Conservation (phyloP, 2,329 filamentous ascomycete species). For the Amauroascus niger region DNA sequence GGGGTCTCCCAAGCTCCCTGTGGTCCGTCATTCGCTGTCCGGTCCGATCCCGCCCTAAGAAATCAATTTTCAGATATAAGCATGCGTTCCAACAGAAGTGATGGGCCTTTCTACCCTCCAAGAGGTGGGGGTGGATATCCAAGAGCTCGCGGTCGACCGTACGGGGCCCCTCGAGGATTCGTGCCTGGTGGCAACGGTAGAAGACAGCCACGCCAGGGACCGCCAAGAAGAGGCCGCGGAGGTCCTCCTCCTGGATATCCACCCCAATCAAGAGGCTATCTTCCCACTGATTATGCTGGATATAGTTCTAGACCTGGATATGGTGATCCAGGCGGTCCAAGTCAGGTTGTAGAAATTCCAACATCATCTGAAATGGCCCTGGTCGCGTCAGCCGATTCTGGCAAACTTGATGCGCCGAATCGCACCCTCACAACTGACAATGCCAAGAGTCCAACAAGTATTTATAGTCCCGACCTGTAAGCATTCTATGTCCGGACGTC, state of each 20-base stretch:
- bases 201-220: constrained; percentile 30
- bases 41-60: constrained; percentile 36
- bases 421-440: constrained; percentile 39
- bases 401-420: constrained; percentile 61
- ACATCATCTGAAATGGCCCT: constrained; percentile 50
- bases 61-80: constrained; percentile 41
- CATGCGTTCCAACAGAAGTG: constrained; percentile 36
- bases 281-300: not conserved
- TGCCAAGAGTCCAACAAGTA: constrained; percentile 57
- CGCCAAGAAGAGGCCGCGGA: constrained; percentile 37
- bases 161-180: constrained; percentile 30
- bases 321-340: constrained; percentile 28
- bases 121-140: constrained; percentile 50
- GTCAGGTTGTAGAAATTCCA: constrained; percentile 73
- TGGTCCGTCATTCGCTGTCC: constrained; percentile 28
- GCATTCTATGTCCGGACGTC: constrained; percentile 26
- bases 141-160: constrained; percentile 35
- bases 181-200: constrained; percentile 28
- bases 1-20: constrained; percentile 32
- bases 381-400: constrained; percentile 32
- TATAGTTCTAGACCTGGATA: not conserved
- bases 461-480: constrained; percentile 66
- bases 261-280: constrained; percentile 25
- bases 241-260: constrained; percentile 45
- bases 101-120: constrained; percentile 38